A percentile compares a stretch with the other conserved stretches of the same genome.
These are phyloP conservation scores for Neurospora sp. DNA, from an alignment of 2,329 filamentous ascomycete species.

Conservation along the genomic window DNA sequence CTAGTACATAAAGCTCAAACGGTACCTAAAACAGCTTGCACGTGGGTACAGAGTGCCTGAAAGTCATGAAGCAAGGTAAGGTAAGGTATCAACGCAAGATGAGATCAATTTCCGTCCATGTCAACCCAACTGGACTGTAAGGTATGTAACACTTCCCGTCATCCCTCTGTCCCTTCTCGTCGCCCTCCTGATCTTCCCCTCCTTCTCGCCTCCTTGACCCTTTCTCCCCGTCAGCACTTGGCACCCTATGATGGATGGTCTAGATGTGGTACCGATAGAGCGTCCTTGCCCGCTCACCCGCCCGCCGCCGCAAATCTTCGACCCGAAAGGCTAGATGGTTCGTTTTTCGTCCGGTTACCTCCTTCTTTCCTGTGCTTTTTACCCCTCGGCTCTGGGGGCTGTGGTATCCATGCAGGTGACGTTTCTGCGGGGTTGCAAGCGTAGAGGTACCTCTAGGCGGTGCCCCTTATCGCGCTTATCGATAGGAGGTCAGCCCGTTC, in stretches of 20 bases:
- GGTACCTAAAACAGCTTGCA: not conserved
- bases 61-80: not conserved
- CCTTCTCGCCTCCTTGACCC: not conserved
- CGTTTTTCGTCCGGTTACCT: too few species aligned
- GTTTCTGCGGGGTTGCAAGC: not conserved
- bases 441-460: not conserved
- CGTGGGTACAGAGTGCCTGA: not conserved
- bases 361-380: not conserved
- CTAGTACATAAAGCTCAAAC: not conserved
- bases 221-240: not conserved
- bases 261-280: not conserved
- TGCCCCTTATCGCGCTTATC: not conserved
- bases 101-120: not conserved
- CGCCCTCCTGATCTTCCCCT: not conserved
- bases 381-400: not conserved
- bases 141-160: not conserved
- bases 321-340: too few species aligned
- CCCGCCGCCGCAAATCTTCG: not conserved
- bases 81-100: not conserved
- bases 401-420: not conserved
- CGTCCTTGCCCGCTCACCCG: not conserved
- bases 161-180: not conserved
- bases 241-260: not conserved
- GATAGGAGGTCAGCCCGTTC: not conserved
- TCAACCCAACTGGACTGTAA: not conserved